phyloP scores from a whole-genome alignment of 345 rosid genomes.

The rapeseed (Brassica napus) region Da-Ae NC_063444.1:46117501-46118000 shows the following conservation, averaged over 20 bases:
- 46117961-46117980: not conserved
- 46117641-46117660: not conserved
- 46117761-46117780: not conserved
- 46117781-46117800: not conserved
- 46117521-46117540: not conserved
- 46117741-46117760: not conserved
- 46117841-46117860: not conserved
- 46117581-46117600: not conserved
- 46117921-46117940: not conserved
- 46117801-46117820: not conserved
- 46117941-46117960: not conserved
- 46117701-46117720: not conserved
- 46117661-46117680: not conserved
- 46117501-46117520: not conserved
- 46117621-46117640: not conserved
- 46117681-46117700: not conserved
- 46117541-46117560: not conserved
- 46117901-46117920: not conserved
- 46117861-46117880: not conserved
- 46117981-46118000: not conserved
- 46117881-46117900: not conserved
- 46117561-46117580: not conserved
- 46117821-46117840: not conserved
- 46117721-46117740: not conserved
- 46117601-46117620: not conserved